Evolutionary conservation across 148 eudicot species (phyloP), one percentile per base, ranked within the genome.

Genomic region (Euryodendron excelsum): DNA sequence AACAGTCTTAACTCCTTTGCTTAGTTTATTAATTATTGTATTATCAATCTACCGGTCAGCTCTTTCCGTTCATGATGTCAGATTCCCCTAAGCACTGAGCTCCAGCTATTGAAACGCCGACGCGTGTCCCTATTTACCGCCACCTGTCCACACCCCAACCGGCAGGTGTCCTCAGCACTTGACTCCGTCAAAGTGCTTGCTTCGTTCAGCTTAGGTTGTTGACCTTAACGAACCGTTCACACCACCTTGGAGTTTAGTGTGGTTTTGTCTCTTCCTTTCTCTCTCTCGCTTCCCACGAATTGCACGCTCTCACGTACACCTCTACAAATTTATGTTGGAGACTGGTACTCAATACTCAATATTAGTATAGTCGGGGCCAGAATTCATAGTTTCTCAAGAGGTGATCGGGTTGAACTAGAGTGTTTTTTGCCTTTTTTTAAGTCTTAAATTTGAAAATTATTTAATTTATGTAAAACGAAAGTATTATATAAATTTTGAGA

Each of bases 51-150:
- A 11, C 50, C 55, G 79, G 79, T 77, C 61, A 77, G 62, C 61
- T 48, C 63, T 34, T 53, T 17, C 34, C 3, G 48, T 45, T 71
- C 69, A 17, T 61, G 69, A 34, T 61, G 76, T 78, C 81, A 71
- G 76, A 61, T 37, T 45, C 70, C 58, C 67, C 36, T 75, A 78
- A 78, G 70, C 75, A 78, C 59, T 78, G 53, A 2, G 52, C 1
- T 47, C 8, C 2, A 7, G 5, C 81, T 9, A 59, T n/a, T 70
- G 5, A 47, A 0, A 7, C 10, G 14, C 0, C 5, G 65, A 36
- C 81, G 61, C 76, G 76, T 78, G 76, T 61, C 53, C 50, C 17
- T 1, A 0, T 5, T 0, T 15, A 78, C 41, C 8, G 80, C 4
- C 80, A 69, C 28, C 44, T 78, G 80, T 53, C 68, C 9, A 0